Evolutionary conservation across 352 stramenopile genomes (phyloP), one percentile per base, ranked within the genome.

Genomic region (Pythium sp.): DNA sequence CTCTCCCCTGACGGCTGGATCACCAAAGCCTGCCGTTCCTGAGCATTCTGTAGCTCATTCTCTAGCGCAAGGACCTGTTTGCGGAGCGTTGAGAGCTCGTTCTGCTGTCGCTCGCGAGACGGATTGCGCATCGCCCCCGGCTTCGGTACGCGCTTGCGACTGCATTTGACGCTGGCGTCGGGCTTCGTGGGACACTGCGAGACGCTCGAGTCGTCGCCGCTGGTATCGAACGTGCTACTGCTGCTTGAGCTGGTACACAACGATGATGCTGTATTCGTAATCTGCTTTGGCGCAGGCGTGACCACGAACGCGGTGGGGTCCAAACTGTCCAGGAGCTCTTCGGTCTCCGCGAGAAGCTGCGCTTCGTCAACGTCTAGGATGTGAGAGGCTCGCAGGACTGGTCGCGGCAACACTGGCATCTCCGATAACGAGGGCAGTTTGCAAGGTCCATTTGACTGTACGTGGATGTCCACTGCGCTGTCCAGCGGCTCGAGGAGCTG

Each of bases 41-140:
- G 65, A 14, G 5, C 22, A 0, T 41, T 14, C 22, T 69, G 24
- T 8, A 81, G 69, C 5, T 73, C 53, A 2, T 22, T 46, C 47
- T 81, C 72, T 4, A 78, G 61, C 22, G 71, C 62, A 2, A 59
- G 56, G 0, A 76, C 69, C 12, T 72, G 69, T 32, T 63, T 49
- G 7, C 72, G 74, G 5, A 81, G 58, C 18, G 57, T 64, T 30
- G n/a, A 38, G 43, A 76, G 64, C 20, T 78, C 72, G 4, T 67
- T 38, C 53, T 70, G 67, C 56, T 71, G 53, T 4, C 72, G 72
- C 20, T 78, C 72, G 46, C 41, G 41, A 18, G 41, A 49, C 41
- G 41, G 41, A 49, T 49, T 49, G 14, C 41, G 41, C 41, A 49
- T 49, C 41, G 41, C 41, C 41, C 41, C 41, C 41, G 41, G 41